Evolutionary conservation across 306 rosid genomes (phyloP).

Genomic region (Senna siamea): DNA sequence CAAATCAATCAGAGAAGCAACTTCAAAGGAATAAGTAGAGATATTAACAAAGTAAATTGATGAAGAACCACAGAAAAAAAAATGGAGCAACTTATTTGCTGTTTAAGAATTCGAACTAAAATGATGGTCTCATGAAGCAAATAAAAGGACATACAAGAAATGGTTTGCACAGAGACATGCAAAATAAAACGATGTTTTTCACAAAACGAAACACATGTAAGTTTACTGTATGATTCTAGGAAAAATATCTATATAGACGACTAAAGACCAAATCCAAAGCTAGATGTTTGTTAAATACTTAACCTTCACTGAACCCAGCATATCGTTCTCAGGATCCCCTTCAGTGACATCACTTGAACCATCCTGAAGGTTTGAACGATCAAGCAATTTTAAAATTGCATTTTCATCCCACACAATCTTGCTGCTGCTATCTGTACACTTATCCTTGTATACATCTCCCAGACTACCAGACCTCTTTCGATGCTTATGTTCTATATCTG

Average conservation of each 20-base stretch:
- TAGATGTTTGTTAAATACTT: slow-evolving; percentile 39
- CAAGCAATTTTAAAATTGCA: slow-evolving; percentile 93
- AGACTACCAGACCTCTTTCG: slow-evolving; percentile 91
- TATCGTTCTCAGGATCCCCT: slow-evolving; percentile 88
- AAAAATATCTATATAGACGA: background rate
- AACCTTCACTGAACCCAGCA: slow-evolving; percentile 98
- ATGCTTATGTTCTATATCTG: slow-evolving; percentile 79
- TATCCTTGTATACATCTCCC: slow-evolving; percentile 93
- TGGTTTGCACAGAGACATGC: background rate
- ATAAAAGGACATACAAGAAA: too few species aligned
- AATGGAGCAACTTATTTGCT: too few species aligned
- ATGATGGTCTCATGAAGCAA: too few species aligned
- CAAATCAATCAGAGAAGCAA: too few species aligned
- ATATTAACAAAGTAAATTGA: too few species aligned
- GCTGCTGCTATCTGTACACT: slow-evolving; percentile 84
- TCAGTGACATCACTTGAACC: slow-evolving; percentile 75
- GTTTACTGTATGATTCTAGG: background rate
- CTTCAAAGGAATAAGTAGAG: too few species aligned
- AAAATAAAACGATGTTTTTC: too few species aligned
- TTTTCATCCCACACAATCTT: slow-evolving; percentile 92
- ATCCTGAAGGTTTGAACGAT: slow-evolving; percentile 89
- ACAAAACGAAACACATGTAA: background rate
- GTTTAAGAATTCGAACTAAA: too few species aligned
- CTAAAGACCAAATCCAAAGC: slow-evolving; percentile 20
- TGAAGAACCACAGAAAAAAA: too few species aligned